phyloP scores from a whole-genome alignment of 2,329 filamentous ascomycete species.

The Coniosporium tulheliwenetii region DNA sequence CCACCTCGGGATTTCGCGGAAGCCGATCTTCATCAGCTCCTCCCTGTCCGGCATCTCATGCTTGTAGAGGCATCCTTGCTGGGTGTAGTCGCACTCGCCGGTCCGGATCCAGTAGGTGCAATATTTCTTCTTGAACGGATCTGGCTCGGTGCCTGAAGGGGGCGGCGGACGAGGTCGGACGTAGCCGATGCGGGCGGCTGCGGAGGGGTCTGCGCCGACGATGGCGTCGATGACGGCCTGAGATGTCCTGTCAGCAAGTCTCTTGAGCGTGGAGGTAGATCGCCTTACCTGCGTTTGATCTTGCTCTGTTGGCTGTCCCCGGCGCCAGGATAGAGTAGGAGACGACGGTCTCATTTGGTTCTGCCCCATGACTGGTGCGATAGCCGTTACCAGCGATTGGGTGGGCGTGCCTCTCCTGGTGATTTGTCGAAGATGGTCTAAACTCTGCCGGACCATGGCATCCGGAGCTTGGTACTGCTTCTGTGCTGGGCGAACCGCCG shows the following conservation, averaged over 20 bases:
- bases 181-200: conserved; percentile 14
- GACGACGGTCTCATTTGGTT: no score
- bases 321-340: conserved; percentile 1
- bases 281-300: conserved; percentile 1
- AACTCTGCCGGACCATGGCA: conserved; percentile 8
- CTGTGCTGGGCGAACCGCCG: neutral
- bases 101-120: conserved; percentile 85
- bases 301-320: conserved; percentile 10
- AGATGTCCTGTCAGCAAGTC: neutral
- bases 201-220: conserved; percentile 11
- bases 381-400: no score
- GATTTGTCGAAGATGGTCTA: conserved; percentile 1
- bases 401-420: no score
- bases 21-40: conserved; percentile 53
- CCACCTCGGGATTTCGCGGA: conserved; percentile 42
- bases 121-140: conserved; percentile 50
- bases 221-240: conserved; percentile 14
- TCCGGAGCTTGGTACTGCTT: conserved; percentile 10
- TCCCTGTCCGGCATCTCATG: conserved; percentile 73
- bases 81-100: conserved; percentile 69
- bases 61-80: conserved; percentile 78
- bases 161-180: conserved; percentile 6
- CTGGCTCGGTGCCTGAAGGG: conserved; percentile 22
- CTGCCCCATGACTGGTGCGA: no score
- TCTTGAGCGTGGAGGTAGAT: conserved; percentile 1